Evolutionary conservation across 208 protist species (phyloP).

Genomic region (Leishmania amazonensis): DNA sequence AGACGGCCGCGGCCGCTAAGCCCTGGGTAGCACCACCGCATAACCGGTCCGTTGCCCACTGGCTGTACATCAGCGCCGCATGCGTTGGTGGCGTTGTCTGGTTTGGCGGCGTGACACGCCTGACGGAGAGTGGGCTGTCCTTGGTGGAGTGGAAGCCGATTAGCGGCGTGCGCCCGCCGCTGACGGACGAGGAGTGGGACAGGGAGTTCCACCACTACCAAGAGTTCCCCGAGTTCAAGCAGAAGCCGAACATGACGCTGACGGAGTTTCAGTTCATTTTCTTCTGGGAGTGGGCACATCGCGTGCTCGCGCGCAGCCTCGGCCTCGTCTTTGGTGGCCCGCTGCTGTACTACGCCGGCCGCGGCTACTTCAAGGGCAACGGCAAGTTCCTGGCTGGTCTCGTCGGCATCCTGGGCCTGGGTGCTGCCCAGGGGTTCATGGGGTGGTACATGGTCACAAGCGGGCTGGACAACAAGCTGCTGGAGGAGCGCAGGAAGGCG

Average conservation of each 20-base stretch:
- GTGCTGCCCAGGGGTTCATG: constrained; percentile 91
- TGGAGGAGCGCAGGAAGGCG: constrained; percentile 77
- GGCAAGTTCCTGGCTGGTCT: constrained; percentile 47
- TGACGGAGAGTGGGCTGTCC: constrained; percentile 95
- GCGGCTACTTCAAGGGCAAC: constrained; percentile 64
- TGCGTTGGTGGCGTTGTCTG: constrained; percentile 93
- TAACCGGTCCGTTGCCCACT: constrained; percentile 79
- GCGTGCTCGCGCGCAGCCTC: constrained; percentile 91
- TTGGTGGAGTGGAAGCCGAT: constrained; percentile 95
- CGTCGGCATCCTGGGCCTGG: constrained; percentile 60
- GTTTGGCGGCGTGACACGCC: constrained; percentile 94
- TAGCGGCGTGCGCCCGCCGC: constrained; percentile 87
- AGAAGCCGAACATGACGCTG: constrained; percentile 94
- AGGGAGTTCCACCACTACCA: constrained; percentile 97
- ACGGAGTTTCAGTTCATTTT: constrained; percentile 97
- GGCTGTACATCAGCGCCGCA: constrained; percentile 87
- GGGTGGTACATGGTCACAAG: constrained; percentile 98
- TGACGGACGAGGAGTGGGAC: constrained; percentile 93
- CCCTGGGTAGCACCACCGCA: constrained; percentile 39
- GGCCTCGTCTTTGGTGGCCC: constrained; percentile 93
- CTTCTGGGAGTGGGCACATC: constrained; percentile 97
- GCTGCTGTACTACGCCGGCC: constrained; percentile 82
- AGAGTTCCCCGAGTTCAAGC: constrained; percentile 95
- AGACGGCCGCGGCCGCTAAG: constrained; percentile 6
- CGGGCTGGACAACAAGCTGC: constrained; percentile 90